Evolutionary conservation across 208 protist species (phyloP).

Genomic region (Hexamita inflata): DNA sequence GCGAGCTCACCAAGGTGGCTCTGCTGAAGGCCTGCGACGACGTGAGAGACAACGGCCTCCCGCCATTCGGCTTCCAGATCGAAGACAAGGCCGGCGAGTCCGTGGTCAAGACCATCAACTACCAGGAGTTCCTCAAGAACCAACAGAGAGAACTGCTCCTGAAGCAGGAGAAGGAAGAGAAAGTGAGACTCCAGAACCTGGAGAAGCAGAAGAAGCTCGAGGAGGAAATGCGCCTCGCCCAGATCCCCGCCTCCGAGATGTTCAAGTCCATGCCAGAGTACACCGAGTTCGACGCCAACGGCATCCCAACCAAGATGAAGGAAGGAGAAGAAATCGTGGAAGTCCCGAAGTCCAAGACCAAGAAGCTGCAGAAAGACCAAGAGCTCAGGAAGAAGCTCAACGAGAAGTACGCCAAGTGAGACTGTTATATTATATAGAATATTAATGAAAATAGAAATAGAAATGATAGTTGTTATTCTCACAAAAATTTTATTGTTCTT

Average conservation of each 20-base stretch:
- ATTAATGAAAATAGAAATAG: too few species aligned
- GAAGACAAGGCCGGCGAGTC: background rate
- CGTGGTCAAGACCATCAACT: background rate
- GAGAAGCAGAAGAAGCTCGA: background rate
- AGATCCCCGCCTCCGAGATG: background rate
- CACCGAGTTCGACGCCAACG: background rate
- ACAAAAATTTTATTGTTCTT: too few species aligned
- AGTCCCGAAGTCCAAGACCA: background rate
- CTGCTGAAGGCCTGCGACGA: background rate
- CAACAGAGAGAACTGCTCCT: background rate
- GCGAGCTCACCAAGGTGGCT: background rate
- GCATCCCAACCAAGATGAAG: slow-evolving; percentile 2
- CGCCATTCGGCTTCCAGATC: background rate
- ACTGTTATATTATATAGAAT: too few species aligned
- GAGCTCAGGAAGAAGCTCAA: slow-evolving; percentile 24
- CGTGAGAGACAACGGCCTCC: background rate
- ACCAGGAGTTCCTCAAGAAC: background rate
- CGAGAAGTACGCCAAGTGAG: slow-evolving; percentile 12
- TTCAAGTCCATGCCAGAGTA: background rate
- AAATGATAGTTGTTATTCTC: too few species aligned
- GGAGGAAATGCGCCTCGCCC: background rate
- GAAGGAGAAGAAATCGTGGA: background rate
- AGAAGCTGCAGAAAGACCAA: slow-evolving; percentile 18
- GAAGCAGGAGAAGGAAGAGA: background rate
- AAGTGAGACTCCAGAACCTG: too few species aligned